Percentiles rank a stretch among this genome's conserved stretches.
phyloP scores from a whole-genome alignment of 768 basidiomycete species.

The Pulveroboletus sp. region DNA sequence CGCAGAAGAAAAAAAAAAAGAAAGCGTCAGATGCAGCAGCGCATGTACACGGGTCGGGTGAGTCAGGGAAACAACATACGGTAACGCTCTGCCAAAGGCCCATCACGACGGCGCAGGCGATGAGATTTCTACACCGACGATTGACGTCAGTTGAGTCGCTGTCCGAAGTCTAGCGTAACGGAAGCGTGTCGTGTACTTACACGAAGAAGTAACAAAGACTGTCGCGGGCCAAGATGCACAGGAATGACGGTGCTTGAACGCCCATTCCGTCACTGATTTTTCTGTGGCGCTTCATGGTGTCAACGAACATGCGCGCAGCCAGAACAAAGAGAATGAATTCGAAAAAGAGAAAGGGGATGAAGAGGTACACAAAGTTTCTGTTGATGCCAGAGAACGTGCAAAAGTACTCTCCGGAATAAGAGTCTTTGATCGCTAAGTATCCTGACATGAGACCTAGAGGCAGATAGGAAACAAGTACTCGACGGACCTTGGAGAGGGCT shows the following conservation, averaged over 20 bases:
- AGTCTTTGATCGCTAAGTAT: slow-evolving; percentile 7
- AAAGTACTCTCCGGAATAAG: slow-evolving; percentile 3
- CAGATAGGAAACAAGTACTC: background rate
- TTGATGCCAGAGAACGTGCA: slow-evolving; percentile 25
- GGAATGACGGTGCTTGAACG: slow-evolving; percentile 16
- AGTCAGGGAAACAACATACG: slow-evolving; percentile 12
- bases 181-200: slow-evolving; percentile 12
- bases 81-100: slow-evolving; percentile 24
- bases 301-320: slow-evolving; percentile 15
- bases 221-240: slow-evolving; percentile 23
- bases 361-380: slow-evolving; percentile 20
- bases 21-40: background rate
- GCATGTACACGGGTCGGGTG: background rate
- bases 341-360: slow-evolving; percentile 30
- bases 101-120: slow-evolving; percentile 21
- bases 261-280: background rate
- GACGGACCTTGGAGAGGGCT: slow-evolving; percentile 21
- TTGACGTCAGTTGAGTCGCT: background rate
- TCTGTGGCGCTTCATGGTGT: slow-evolving; percentile 5
- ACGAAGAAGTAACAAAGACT: slow-evolving; percentile 31
- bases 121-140: slow-evolving; percentile 18
- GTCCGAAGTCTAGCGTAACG: background rate
- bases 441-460: background rate
- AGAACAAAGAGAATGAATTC: slow-evolving; percentile 25
- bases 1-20: too few relatives aligned